Evolutionary conservation across 2,329 filamentous ascomycete genomes (phyloP).

Genomic region (Ceratocystis papillata): DNA sequence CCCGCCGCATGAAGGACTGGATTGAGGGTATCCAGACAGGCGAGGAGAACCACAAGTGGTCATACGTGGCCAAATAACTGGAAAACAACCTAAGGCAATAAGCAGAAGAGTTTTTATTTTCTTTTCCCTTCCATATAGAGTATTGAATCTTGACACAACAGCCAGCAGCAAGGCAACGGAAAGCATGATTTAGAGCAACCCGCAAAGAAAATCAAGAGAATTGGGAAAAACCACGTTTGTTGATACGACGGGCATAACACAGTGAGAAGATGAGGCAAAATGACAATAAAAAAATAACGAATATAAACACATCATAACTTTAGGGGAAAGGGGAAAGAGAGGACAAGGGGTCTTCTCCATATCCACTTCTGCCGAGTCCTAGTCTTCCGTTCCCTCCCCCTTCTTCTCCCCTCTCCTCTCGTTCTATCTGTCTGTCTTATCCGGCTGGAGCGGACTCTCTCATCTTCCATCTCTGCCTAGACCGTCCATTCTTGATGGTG

Average conservation of each 20-base stretch:
- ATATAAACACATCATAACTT: too few species aligned
- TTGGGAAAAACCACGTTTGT: too few species aligned
- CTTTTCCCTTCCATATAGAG: too few species aligned
- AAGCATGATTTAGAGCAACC: too few species aligned
- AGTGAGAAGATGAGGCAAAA: too few species aligned
- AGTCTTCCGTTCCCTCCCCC: not conserved
- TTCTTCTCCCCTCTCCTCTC: not conserved
- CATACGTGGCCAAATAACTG: constrained; percentile 42
- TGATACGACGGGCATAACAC: too few species aligned
- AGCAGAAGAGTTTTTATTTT: too few species aligned
- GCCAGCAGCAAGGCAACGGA: too few species aligned
- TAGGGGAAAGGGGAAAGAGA: not conserved
- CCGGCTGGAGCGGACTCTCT: constrained; percentile 24
- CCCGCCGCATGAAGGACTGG: constrained; percentile 85
- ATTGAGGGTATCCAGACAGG: constrained; percentile 94
- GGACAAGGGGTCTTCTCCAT: not conserved
- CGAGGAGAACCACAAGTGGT: constrained; percentile 86
- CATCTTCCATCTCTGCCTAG: not conserved
- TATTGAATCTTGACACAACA: too few species aligned
- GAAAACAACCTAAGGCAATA: not conserved
- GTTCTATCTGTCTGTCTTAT: constrained; percentile 15
- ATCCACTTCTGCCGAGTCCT: not conserved
- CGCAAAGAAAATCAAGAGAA: too few species aligned
- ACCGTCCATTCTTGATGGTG: not conserved
- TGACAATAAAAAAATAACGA: too few species aligned